Percentiles rank a stretch among this genome's conserved stretches.
phyloP scores from a whole-genome alignment of 1,284 basidiomycete genomes.

The Phellopilus nigrolimitatus region DNA sequence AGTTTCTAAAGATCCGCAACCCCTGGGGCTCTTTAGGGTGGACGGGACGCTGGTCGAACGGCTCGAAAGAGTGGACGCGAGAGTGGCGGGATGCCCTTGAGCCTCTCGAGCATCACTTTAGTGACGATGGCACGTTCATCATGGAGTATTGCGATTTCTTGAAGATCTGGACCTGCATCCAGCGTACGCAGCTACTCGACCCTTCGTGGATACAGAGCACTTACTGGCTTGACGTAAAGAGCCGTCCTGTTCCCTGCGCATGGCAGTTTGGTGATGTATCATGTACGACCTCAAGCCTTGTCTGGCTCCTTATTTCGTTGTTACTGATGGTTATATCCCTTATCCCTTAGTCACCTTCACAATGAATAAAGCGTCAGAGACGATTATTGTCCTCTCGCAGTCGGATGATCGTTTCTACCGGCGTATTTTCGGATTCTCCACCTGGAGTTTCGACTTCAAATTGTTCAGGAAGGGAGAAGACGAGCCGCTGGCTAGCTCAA shows the following conservation, averaged over 20 bases:
- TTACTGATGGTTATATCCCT: neutral
- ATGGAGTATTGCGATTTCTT: conserved; percentile 56
- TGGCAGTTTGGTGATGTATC: conserved; percentile 47
- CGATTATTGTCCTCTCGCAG: conserved; percentile 45
- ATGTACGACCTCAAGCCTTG: conserved; percentile 32
- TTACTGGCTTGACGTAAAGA: conserved; percentile 40
- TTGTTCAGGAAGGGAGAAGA: conserved; percentile 41
- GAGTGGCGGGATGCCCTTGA: conserved; percentile 41
- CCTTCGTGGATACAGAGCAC: conserved; percentile 44
- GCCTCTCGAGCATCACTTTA: conserved; percentile 39
- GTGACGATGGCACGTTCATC: conserved; percentile 49
- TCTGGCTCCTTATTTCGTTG: conserved; percentile 27
- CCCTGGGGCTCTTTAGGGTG: conserved; percentile 50
- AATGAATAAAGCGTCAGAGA: conserved; percentile 33
- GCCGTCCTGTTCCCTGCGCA: conserved; percentile 33
- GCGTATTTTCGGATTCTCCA: conserved; percentile 31
- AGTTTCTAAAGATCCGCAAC: conserved; percentile 49
- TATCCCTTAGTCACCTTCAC: conserved; percentile 37
- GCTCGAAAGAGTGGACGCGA: conserved; percentile 46
- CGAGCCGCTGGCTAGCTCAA: conserved; percentile 34
- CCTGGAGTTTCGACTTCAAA: conserved; percentile 43
- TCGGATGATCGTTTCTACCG: conserved; percentile 43
- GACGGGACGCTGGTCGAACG: conserved; percentile 50
- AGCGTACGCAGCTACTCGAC: conserved; percentile 45
- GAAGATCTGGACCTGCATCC: conserved; percentile 39